Percentiles rank a stretch among this genome's conserved stretches.
These are phyloP conservation scores for Scheffersomyces stambukii DNA, from an alignment of 1,139 yeast species.

Conservation along the genomic window DNA sequence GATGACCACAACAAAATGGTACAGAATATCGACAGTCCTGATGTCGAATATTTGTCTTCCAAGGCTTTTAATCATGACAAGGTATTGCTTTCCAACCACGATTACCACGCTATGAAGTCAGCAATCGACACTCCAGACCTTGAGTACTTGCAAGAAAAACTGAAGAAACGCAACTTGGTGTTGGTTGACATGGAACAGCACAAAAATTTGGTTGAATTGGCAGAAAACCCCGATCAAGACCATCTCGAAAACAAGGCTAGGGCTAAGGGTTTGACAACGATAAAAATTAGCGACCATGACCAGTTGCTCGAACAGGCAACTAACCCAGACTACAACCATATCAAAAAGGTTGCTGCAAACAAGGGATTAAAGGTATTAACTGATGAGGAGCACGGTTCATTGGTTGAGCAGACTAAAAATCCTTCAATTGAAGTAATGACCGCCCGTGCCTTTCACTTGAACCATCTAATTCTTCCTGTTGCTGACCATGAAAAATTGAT, in stretches of 20 bases:
- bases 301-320: slow-evolving; percentile 12
- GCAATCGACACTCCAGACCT: slow-evolving; percentile 1
- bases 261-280: slow-evolving; percentile 10
- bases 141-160: slow-evolving; percentile 2
- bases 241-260: slow-evolving; percentile 17
- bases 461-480: slow-evolving; percentile 15
- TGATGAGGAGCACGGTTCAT: slow-evolving; percentile 10
- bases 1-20: slow-evolving; percentile 9
- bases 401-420: slow-evolving; percentile 6
- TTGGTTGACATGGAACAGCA: slow-evolving; percentile 2
- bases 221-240: slow-evolving; percentile 21
- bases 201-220: slow-evolving; percentile 11
- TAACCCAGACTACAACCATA: slow-evolving; percentile 23
- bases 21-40: no score
- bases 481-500: slow-evolving; percentile 14
- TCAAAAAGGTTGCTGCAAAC: slow-evolving; percentile 16
- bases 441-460: slow-evolving; percentile 9
- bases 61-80: slow-evolving; percentile 10
- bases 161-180: slow-evolving; percentile 2
- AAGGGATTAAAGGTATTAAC: slow-evolving; percentile 21
- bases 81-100: neutral
- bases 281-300: slow-evolving; percentile 23
- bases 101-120: slow-evolving; percentile 1
- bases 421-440: slow-evolving; percentile 13
- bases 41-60: slow-evolving; percentile 17